Evolutionary conservation across 768 basidiomycete genomes (phyloP).

Genomic region (Suillus clintonianus): DNA sequence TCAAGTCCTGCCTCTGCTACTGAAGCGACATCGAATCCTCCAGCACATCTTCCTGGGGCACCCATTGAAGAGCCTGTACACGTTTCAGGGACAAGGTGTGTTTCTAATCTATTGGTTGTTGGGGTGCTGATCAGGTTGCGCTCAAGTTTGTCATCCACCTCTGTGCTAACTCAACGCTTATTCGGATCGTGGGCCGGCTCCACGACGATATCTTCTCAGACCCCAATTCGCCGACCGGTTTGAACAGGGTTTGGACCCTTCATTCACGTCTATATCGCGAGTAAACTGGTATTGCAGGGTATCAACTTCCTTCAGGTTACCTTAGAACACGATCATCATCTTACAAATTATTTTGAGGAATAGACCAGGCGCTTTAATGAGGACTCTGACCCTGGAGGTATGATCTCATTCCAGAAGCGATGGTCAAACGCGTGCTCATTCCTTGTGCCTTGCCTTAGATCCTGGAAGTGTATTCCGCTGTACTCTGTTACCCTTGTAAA

Average conservation of each 20-base stretch:
- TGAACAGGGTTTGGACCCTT: slow-evolving; percentile 59
- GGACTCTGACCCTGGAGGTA: slow-evolving; percentile 62
- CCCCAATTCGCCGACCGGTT: slow-evolving; percentile 61
- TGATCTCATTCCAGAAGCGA: slow-evolving; percentile 1
- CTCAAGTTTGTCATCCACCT: slow-evolving; percentile 73
- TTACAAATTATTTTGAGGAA: slow-evolving; percentile 64
- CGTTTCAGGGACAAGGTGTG: slow-evolving; percentile 59
- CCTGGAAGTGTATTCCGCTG: slow-evolving; percentile 60
- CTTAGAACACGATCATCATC: slow-evolving; percentile 54
- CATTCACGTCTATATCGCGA: neutral
- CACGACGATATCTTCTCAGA: slow-evolving; percentile 80
- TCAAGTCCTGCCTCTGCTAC: slow-evolving; percentile 14
- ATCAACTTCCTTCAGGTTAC: slow-evolving; percentile 72
- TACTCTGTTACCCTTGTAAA: slow-evolving; percentile 73
- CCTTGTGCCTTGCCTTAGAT: slow-evolving; percentile 46
- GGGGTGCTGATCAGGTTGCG: neutral
- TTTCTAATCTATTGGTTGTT: neutral
- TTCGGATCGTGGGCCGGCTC: slow-evolving; percentile 72
- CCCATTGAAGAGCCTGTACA: slow-evolving; percentile 42
- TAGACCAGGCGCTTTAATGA: slow-evolving; percentile 62
- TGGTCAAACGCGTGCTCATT: neutral
- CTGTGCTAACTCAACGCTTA: slow-evolving; percentile 68
- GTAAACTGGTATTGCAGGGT: slow-evolving; percentile 37
- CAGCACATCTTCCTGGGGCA: slow-evolving; percentile 21
- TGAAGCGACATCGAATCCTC: slow-evolving; percentile 22